These are phyloP conservation scores for Achlya hypogyna DNA, from an alignment of 352 stramenopile genomes.

Conservation along the genomic window DNA sequence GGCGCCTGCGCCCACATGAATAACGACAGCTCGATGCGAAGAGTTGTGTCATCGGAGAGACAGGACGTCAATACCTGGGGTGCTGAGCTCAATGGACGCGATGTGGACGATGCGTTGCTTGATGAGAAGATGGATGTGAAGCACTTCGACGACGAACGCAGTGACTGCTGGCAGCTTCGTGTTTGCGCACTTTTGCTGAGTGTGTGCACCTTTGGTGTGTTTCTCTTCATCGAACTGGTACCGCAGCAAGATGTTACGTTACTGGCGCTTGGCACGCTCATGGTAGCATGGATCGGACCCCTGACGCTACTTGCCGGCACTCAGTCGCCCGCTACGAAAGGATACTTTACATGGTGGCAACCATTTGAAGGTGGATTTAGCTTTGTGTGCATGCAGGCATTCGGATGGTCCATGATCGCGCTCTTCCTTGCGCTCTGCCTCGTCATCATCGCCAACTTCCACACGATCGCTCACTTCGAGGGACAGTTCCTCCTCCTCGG, in stretches of 20 bases:
- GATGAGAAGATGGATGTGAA: neutral
- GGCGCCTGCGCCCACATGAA: no score
- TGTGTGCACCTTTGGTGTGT: slow-evolving; percentile 47
- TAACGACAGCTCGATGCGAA: no score
- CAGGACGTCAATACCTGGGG: no score
- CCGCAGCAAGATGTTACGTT: slow-evolving; percentile 31
- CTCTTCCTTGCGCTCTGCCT: slow-evolving; percentile 34
- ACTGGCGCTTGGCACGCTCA: slow-evolving; percentile 38
- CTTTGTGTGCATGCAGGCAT: slow-evolving; percentile 58
- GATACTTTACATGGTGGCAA: slow-evolving; percentile 47
- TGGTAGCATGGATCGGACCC: slow-evolving; percentile 47
- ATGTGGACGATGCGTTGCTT: no score
- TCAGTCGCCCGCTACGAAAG: slow-evolving; percentile 19
- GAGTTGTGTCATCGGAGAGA: no score
- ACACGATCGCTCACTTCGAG: slow-evolving; percentile 31
- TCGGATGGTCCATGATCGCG: slow-evolving; percentile 44
- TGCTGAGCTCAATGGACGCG: no score
- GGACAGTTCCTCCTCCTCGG: slow-evolving; percentile 48
- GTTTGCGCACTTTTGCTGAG: slow-evolving; percentile 43
- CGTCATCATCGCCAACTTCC: slow-evolving; percentile 37
- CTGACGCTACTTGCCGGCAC: slow-evolving; percentile 44
- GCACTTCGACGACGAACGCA: neutral
- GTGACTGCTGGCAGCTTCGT: slow-evolving; percentile 42
- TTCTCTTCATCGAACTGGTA: slow-evolving; percentile 44
- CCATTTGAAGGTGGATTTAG: slow-evolving; percentile 43